Base-by-base conservation (phyloP, 2,329 filamentous ascomycete species). In the Leptographium wingfieldii region DNA sequence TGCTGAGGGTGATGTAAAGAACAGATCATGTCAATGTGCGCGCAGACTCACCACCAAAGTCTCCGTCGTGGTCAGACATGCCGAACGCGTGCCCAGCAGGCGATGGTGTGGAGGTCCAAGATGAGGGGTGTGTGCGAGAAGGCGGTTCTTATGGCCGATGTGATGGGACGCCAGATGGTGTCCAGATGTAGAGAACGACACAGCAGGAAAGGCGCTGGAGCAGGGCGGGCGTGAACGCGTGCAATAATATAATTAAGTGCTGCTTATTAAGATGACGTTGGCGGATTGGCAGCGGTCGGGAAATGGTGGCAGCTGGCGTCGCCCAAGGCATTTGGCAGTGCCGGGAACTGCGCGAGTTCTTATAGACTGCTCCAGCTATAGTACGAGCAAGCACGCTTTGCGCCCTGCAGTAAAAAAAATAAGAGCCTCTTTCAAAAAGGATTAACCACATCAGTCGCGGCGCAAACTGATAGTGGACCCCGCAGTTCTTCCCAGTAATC, bases 1-100 rank as follows among this genome's bases (percentile, higher is more conserved):
- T 31, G 29, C 6, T 35, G 33, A 35, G 33, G 33, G 6, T 10
- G 33, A 35, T 35, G 38, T 14, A 40, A 40, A 5, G 38, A n/a
- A 46, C 43, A 9, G 22, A 56, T 11, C 16, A 14, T 22, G n/a
- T 43, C 31, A 48, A 25, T 7, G 25, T 19, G 11, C 16, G 25
- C 5, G 25, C 27, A 52, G 7, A 74, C 81, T 73, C 69, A 84
- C 83, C 79, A 72, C 77, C 79, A 73, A 85, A 83, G 38, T 65
- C 62, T 53, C 60, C 61, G 70, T 86, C 83, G 71, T 84, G 80
- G 67, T 86, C 83, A 60, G 83, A 86, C 83, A 86, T 86, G 63
- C 54, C 73, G 58, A 25, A 16, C 46, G 46, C 14, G 22, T 25
- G 5, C 19, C 22, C 31, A 33, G 25, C 9, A 22, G 38, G 40